A percentile compares a stretch with the other conserved stretches of the same genome.
Evolutionary conservation across 176 grass and related monocot species (phyloP).

Genomic region (Elymus sibiricus): DNA sequence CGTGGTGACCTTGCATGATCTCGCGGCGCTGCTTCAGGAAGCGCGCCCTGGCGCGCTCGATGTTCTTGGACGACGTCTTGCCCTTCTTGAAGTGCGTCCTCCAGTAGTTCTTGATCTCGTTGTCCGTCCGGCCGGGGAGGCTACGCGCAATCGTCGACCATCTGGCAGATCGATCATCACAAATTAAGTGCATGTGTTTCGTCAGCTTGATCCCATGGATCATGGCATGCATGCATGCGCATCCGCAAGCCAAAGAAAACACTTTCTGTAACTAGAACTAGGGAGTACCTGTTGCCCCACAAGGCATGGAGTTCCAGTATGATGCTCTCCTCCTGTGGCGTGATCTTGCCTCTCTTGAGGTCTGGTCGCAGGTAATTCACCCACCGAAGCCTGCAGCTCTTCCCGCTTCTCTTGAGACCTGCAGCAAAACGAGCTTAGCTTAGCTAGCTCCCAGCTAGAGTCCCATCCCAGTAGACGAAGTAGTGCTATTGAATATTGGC

Average conservation of each 20-base stretch:
- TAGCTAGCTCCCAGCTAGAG: neutral
- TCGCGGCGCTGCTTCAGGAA: constrained; percentile 64
- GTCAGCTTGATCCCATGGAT: neutral
- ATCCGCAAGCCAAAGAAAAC: neutral
- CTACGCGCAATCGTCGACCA: constrained; percentile 95
- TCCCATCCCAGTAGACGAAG: neutral
- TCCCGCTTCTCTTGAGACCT: constrained; percentile 88
- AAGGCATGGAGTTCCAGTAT: constrained; percentile 71
- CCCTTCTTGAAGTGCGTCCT: constrained; percentile 93
- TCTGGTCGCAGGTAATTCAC: constrained; percentile 95
- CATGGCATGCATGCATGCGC: neutral
- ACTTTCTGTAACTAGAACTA: neutral
- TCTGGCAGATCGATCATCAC: constrained; percentile 23
- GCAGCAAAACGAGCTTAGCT: neutral
- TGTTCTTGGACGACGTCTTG: constrained; percentile 81
- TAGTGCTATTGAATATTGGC: no score
- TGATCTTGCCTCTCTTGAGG: constrained; percentile 89
- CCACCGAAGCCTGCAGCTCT: constrained; percentile 95
- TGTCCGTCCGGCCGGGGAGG: constrained; percentile 90
- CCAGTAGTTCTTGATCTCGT: constrained; percentile 99
- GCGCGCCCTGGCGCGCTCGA: constrained; percentile 69
- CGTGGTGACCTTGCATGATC: constrained; percentile 13
- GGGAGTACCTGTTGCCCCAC: constrained; percentile 77
- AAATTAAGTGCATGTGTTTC: neutral
- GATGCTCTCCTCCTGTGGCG: constrained; percentile 70